Percentiles rank a stretch among this genome's conserved stretches.
These are phyloP conservation scores for Pelargonium citronellum DNA, from an alignment of 441 rosid species.

Conservation along the genomic window DNA sequence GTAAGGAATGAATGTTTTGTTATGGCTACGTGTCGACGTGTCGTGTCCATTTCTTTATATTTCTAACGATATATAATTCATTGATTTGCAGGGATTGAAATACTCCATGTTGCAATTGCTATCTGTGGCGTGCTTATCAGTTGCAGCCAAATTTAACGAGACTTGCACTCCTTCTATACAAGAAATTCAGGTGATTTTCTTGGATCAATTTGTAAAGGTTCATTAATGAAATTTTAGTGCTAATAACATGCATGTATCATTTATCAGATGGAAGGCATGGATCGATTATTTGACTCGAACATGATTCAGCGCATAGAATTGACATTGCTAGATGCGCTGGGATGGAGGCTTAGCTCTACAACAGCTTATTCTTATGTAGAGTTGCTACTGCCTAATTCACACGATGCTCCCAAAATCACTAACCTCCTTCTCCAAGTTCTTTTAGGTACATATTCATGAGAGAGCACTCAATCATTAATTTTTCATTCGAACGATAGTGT, in stretches of 20 bases:
- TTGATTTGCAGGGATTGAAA: constrained; percentile 45
- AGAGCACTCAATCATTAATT: no score
- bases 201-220: neutral
- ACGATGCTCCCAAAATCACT: constrained; percentile 27
- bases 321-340: constrained; percentile 37
- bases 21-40: neutral
- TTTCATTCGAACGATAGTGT: neutral
- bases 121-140: constrained; percentile 52
- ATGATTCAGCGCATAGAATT: constrained; percentile 58
- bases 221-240: no score
- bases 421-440: constrained; percentile 37
- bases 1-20: constrained; percentile 28
- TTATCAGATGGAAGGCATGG: constrained; percentile 43
- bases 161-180: constrained; percentile 35
- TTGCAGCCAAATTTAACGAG: constrained; percentile 62
- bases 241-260: neutral
- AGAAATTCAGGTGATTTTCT: constrained; percentile 46
- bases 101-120: constrained; percentile 68
- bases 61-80: no score
- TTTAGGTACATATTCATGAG: constrained; percentile 35
- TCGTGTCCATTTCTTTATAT: neutral
- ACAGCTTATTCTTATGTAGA: constrained; percentile 54
- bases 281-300: constrained; percentile 43
- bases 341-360: constrained; percentile 51
- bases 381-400: constrained; percentile 23